Conservation (phyloP, 108 stramenopile species). For the Licmophora abbreviata region DNA sequence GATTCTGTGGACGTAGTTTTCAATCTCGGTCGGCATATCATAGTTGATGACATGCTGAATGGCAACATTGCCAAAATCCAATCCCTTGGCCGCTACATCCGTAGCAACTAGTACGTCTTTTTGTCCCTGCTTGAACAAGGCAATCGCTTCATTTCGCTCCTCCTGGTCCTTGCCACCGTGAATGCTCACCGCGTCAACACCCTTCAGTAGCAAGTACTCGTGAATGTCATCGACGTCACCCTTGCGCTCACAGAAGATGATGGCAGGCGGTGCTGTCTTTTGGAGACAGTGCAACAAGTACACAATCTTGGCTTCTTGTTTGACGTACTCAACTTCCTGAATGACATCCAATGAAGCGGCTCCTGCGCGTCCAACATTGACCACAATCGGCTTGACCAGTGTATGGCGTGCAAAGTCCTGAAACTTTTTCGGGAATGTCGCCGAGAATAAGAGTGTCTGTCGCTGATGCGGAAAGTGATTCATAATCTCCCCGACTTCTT, state of each 20-base stretch:
- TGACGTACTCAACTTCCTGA: constrained; percentile 99
- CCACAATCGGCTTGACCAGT: constrained; percentile 89
- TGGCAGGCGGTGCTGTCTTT: constrained; percentile 97
- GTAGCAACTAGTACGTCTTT: constrained; percentile 99
- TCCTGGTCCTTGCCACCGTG: constrained; percentile 99
- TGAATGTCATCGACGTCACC: constrained; percentile 98
- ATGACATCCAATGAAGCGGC: constrained; percentile 99
- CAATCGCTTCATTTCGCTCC: constrained; percentile 95
- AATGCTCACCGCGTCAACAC: constrained; percentile 95
- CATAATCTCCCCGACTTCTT: constrained; percentile 95
- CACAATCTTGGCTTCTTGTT: constrained; percentile 96
- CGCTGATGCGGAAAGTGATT: constrained; percentile 95
- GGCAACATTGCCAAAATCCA: constrained; percentile 97
- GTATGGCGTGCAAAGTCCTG: constrained; percentile 97
- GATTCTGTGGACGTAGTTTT: constrained; percentile 93
- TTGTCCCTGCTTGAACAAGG: constrained; percentile 79
- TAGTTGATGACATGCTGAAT: constrained; percentile 99
- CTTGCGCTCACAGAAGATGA: constrained; percentile 96
- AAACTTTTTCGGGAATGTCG: constrained; percentile 98
- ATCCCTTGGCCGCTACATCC: constrained; percentile 98
- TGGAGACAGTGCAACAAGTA: constrained; percentile 95
- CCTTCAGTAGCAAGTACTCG: constrained; percentile 96
- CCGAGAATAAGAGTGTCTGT: constrained; percentile 94
- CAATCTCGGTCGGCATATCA: constrained; percentile 99
- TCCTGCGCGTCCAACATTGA: constrained; percentile 97